Evolutionary conservation across 2,329 filamentous ascomycete species (phyloP).

Genomic region (Malbranchea cinnamomea): DNA sequence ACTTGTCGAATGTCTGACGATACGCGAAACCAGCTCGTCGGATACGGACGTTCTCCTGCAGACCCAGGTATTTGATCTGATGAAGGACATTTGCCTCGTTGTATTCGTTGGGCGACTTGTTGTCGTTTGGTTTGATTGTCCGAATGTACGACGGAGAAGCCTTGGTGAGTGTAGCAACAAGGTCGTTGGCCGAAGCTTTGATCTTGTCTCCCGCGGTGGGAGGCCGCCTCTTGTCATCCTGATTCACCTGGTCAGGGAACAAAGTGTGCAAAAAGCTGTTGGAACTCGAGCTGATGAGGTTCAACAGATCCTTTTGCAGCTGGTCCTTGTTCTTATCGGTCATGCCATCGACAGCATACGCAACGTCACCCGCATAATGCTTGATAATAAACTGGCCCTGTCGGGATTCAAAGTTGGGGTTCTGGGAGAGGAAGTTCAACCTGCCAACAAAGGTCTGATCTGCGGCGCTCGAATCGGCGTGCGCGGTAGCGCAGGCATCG

Average conservation of each 20-base stretch:
- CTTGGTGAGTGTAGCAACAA: constrained; percentile 93
- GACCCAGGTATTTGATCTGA: constrained; percentile 95
- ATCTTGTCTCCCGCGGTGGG: constrained; percentile 95
- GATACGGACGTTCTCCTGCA: constrained; percentile 98
- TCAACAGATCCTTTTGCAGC: constrained; percentile 82
- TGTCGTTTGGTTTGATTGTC: constrained; percentile 98
- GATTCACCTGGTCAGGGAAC: constrained; percentile 86
- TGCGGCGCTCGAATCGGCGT: constrained; percentile 84
- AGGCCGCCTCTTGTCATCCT: constrained; percentile 86
- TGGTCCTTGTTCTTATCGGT: constrained; percentile 99
- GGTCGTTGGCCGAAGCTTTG: constrained; percentile 80
- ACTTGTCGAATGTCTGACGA: constrained; percentile 93
- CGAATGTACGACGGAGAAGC: constrained; percentile 95
- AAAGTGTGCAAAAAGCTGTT: constrained; percentile 77
- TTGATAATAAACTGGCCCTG: constrained; percentile 98
- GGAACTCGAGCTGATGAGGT: constrained; percentile 66
- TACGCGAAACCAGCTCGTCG: constrained; percentile 93
- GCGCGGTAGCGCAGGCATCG: constrained; percentile 95
- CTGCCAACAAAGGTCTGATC: constrained; percentile 93
- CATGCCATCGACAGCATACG: constrained; percentile 88
- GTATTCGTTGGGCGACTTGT: constrained; percentile 89
- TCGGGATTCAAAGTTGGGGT: constrained; percentile 77
- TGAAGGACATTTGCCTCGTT: constrained; percentile 85
- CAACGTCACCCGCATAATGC: constrained; percentile 95
- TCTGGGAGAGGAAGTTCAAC: constrained; percentile 71